These are phyloP conservation scores for Penicillium bovifimosum DNA, from an alignment of 495 filamentous ascomycete species.

Conservation along the genomic window DNA sequence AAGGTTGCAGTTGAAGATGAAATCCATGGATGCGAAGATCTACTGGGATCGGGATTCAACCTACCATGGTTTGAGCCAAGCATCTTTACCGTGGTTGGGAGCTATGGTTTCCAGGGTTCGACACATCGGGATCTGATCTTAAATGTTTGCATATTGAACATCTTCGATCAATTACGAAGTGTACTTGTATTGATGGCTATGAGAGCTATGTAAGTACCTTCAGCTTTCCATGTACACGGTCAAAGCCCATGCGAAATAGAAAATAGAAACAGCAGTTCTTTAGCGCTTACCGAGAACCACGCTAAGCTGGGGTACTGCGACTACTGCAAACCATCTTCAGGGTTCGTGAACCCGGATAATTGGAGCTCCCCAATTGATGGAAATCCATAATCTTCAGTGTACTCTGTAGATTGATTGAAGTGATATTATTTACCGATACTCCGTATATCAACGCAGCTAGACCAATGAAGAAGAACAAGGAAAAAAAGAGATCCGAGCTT, in stretches of 20 bases:
- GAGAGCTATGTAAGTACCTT: too few relatives aligned
- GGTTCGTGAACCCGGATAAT: neutral
- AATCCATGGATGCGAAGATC: neutral
- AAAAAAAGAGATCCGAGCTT: conserved; percentile 1
- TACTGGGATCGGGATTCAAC: neutral
- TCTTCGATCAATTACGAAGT: neutral
- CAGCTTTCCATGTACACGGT: too few relatives aligned
- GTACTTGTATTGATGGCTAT: neutral
- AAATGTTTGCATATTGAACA: neutral
- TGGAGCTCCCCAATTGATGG: neutral
- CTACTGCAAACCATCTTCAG: conserved; percentile 1
- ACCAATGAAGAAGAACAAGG: neutral
- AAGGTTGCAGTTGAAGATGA: neutral
- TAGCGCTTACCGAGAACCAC: neutral
- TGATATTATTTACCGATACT: neutral
- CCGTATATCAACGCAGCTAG: neutral
- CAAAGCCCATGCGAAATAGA: neutral
- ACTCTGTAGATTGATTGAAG: neutral
- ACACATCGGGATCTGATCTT: neutral
- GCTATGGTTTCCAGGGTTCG: neutral
- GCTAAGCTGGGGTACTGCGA: neutral
- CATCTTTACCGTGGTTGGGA: neutral
- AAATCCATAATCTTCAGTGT: neutral
- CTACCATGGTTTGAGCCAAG: neutral
- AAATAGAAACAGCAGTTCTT: neutral